A percentile compares a stretch with the other conserved stretches of the same genome.
phyloP scores from a whole-genome alignment of 805 yeast species.

The Saccharomycopsis fodiens region DNA sequence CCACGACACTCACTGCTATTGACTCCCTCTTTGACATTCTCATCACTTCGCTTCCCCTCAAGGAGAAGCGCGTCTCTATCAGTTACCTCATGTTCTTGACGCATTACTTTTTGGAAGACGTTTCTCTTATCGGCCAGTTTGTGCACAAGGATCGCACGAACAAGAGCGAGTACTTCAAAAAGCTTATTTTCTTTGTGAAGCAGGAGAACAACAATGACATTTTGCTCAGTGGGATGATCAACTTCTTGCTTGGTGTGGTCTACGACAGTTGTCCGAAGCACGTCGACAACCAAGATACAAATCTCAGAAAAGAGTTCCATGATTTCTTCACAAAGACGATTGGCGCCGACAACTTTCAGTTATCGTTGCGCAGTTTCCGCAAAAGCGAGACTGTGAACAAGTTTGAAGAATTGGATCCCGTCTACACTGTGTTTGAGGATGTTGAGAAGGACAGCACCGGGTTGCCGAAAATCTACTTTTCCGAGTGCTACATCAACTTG shows the following conservation, averaged over 20 bases:
- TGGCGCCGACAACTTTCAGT: slow-evolving; percentile 72
- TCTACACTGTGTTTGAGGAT: slow-evolving; percentile 34
- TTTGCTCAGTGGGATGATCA: slow-evolving; percentile 64
- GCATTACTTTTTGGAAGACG: slow-evolving; percentile 73
- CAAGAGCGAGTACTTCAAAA: slow-evolving; percentile 51
- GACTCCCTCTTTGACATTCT: slow-evolving; percentile 75
- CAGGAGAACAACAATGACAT: slow-evolving; percentile 35
- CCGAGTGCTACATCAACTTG: slow-evolving; percentile 45
- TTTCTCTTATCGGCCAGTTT: slow-evolving; percentile 67
- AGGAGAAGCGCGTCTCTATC: slow-evolving; percentile 69
- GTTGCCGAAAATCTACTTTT: slow-evolving; percentile 75
- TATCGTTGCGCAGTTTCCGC: slow-evolving; percentile 66
- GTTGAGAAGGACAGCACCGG: slow-evolving; percentile 64
- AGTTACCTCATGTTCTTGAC: slow-evolving; percentile 72
- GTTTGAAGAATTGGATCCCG: slow-evolving; percentile 43
- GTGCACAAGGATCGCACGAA: slow-evolving; percentile 59
- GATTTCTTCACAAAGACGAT: slow-evolving; percentile 58
- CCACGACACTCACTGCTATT: slow-evolving; percentile 34
- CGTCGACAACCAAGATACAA: slow-evolving; percentile 7
- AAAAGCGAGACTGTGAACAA: slow-evolving; percentile 48
- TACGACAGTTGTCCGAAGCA: slow-evolving; percentile 70
- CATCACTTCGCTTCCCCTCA: slow-evolving; percentile 49
- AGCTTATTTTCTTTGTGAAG: slow-evolving; percentile 13
- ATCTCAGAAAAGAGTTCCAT: slow-evolving; percentile 52
- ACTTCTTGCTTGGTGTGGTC: slow-evolving; percentile 63